A percentile compares a stretch with the other conserved stretches of the same genome.
These are phyloP conservation scores for Aspergillus quadricinctus DNA, from an alignment of 2,329 filamentous ascomycete species.

Conservation along the genomic window DNA sequence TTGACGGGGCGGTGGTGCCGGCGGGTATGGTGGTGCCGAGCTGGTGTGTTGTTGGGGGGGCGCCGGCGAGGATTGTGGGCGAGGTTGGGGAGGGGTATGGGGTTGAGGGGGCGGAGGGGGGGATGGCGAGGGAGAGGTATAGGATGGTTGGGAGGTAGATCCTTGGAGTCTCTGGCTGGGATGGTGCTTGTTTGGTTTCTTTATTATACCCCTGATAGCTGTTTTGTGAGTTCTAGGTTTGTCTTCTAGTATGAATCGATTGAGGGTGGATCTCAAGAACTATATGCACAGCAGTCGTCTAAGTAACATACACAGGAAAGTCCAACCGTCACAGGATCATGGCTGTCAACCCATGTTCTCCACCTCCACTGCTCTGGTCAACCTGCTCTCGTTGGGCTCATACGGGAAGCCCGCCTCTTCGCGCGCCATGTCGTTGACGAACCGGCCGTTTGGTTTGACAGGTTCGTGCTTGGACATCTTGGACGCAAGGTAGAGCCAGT, in stretches of 20 bases:
- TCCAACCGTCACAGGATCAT: not conserved
- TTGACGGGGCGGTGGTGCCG: constrained; percentile 80
- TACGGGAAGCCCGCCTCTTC: constrained; percentile 61
- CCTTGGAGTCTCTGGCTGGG: not conserved
- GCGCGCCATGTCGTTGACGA: constrained; percentile 72
- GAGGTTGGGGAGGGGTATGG: constrained; percentile 59
- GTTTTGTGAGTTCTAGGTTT: not conserved
- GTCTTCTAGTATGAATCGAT: not conserved
- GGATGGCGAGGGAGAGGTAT: constrained; percentile 41
- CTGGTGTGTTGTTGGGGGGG: constrained; percentile 84
- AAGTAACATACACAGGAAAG: not conserved
- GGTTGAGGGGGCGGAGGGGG: constrained; percentile 42
- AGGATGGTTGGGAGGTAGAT: constrained; percentile 32
- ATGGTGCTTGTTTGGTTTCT: constrained; percentile 1
- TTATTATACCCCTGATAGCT: constrained; percentile 16
- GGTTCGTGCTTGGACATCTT: constrained; percentile 57
- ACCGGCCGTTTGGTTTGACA: constrained; percentile 57
- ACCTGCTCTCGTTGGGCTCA: constrained; percentile 53
- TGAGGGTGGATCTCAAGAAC: not conserved
- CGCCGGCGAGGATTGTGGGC: constrained; percentile 73
- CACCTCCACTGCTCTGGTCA: constrained; percentile 40
- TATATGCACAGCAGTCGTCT: not conserved
- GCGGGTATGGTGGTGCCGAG: constrained; percentile 88
- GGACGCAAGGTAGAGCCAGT: constrained; percentile 73
- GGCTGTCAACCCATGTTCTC: constrained; percentile 19